phyloP scores from a whole-genome alignment of 352 stramenopile species.

The Pythium phragmiticola region DNA sequence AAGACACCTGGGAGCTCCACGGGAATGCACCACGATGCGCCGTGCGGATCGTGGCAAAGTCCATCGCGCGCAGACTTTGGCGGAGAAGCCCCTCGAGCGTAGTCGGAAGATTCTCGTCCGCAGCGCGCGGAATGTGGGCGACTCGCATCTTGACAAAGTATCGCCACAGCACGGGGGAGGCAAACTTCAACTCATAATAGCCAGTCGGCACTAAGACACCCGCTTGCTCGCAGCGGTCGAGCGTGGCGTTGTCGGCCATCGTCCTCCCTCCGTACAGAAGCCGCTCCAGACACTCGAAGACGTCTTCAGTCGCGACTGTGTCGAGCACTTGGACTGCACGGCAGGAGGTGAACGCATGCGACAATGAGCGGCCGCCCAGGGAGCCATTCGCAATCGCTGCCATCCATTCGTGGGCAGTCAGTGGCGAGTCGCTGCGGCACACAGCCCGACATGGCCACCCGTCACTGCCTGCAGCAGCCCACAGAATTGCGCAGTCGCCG shows the following conservation, averaged over 20 bases:
- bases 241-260: neutral
- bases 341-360: too few species aligned
- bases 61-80: conserved; percentile 15
- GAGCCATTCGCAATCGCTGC: neutral
- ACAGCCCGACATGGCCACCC: neutral
- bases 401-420: neutral
- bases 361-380: neutral
- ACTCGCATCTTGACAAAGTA: neutral
- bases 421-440: neutral
- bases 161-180: neutral
- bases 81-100: conserved; percentile 21
- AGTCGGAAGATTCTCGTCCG: conserved; percentile 4
- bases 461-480: neutral
- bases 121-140: neutral
- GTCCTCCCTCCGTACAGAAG: neutral
- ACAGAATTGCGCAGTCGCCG: neutral
- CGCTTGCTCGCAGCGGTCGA: neutral
- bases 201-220: neutral
- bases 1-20: too few species aligned
- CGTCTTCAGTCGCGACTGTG: neutral
- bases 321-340: neutral
- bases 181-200: neutral
- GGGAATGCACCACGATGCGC: neutral
- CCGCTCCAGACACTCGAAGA: neutral
- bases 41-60: conserved; percentile 16